Evolutionary conservation across 1,284 basidiomycete genomes (phyloP).

Genomic region (Ganoderma lingzhi): DNA sequence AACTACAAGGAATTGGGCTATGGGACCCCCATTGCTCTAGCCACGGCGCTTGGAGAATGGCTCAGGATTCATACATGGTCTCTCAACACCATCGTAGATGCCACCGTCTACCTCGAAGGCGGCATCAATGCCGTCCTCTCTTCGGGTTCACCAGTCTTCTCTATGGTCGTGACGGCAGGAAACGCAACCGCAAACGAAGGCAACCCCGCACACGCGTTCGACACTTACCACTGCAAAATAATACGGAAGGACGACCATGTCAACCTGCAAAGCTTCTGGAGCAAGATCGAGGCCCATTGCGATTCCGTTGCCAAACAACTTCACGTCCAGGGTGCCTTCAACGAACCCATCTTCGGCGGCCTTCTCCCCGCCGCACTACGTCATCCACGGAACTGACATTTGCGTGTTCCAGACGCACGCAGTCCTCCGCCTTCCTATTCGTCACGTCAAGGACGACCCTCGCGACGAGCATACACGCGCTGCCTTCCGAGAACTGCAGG

Average conservation of each 20-base stretch:
- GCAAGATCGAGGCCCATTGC: neutral
- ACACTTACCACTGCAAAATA: neutral
- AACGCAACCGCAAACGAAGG: neutral
- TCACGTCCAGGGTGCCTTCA: neutral
- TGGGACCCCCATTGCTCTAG: neutral
- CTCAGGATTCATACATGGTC: constrained; percentile 2
- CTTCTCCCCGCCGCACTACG: neutral
- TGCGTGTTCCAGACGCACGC: neutral
- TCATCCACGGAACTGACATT: neutral
- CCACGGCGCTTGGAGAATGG: neutral
- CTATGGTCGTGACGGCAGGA: neutral
- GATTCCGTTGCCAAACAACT: constrained; percentile 1
- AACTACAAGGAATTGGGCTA: neutral
- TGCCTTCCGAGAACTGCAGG: neutral
- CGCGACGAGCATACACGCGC: neutral
- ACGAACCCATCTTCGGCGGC: neutral
- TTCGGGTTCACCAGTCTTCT: neutral
- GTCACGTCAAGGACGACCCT: neutral
- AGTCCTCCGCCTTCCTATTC: neutral
- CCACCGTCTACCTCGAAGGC: neutral
- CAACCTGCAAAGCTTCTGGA: neutral
- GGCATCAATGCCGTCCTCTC: neutral
- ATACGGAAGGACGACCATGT: neutral
- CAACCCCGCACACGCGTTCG: neutral
- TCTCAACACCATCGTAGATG: neutral